Conservation (phyloP, 352 stramenopile genomes). For the Phytophthora sojae region DNA sequence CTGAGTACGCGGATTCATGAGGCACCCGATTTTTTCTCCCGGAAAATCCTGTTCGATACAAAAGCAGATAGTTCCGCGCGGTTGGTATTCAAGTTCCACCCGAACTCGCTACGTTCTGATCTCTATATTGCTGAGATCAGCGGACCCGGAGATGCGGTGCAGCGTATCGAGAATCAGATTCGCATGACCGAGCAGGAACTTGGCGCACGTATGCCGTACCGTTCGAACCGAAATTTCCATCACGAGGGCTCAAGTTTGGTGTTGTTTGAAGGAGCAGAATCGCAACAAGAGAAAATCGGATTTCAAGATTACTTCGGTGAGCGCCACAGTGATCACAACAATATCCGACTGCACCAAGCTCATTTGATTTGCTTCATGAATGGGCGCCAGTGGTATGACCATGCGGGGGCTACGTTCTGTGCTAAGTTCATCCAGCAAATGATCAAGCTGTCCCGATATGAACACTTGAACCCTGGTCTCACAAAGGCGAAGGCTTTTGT, state of each 20-base stretch:
- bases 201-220: slow-evolving; percentile 50
- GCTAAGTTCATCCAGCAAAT: slow-evolving; percentile 83
- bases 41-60: slow-evolving; percentile 69
- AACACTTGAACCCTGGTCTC: slow-evolving; percentile 58
- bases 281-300: slow-evolving; percentile 66
- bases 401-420: slow-evolving; percentile 66
- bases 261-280: slow-evolving; percentile 77
- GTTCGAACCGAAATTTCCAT: slow-evolving; percentile 60
- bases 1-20: slow-evolving; percentile 68
- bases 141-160: slow-evolving; percentile 66
- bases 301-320: slow-evolving; percentile 77
- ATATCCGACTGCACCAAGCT: slow-evolving; percentile 65
- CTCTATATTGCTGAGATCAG: slow-evolving; percentile 77
- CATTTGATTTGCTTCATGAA: slow-evolving; percentile 83
- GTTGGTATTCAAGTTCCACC: slow-evolving; percentile 52
- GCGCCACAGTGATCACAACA: slow-evolving; percentile 63
- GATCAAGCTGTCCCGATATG: slow-evolving; percentile 76
- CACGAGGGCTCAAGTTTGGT: slow-evolving; percentile 69
- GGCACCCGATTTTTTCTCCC: slow-evolving; percentile 68
- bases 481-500: slow-evolving; percentile 71
- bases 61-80: slow-evolving; percentile 44
- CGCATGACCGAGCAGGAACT: slow-evolving; percentile 74
- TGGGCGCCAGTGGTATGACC: slow-evolving; percentile 69
- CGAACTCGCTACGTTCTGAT: slow-evolving; percentile 72
- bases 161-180: slow-evolving; percentile 71